Evolutionary conservation across 2,329 filamentous ascomycete genomes (phyloP), one percentile per base, ranked within the genome.

Genomic region (Venturia aucupariae): DNA sequence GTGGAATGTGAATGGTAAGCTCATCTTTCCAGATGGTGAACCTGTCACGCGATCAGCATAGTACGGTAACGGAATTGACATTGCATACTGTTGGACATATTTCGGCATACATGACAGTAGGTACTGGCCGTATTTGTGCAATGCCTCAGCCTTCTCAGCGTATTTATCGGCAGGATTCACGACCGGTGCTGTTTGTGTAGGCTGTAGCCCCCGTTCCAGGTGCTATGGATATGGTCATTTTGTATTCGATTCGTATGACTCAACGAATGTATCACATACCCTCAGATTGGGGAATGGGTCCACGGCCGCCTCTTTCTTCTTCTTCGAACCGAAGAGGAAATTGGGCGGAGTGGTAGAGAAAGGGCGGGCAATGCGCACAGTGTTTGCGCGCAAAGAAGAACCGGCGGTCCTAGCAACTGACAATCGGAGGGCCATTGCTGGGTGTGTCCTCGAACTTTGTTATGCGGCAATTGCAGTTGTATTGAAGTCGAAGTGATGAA

Each of bases 1-100:
- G 94, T 60, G 90, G 83, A 73, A 97, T 94, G 78, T 95, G 93
- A 76, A 97, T 90, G 71, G 89, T 92, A 75, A 99, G 86, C 79
- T 99, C 94, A 75, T 99, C 94, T 81, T 99, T 99, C 94, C 94
- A 99, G 64, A 99, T 93, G 15, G 92, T 96, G 81, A 97, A 97
- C 65, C 78, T 80, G 67, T n/a, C 17, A 11, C 30, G n/a, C 6
- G 19, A 62, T 67, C 54, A 67, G 51, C 30, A 15, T 48, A 10
- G n/a, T 6, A 15, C 27, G 42, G 22, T 39, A 15, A 42, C 11
- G 3, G 24, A 30, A 11, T 32, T 5, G 42, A 19, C n/a, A 59
- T 24, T 66, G 19, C 75, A 41, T 73, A 80, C 80, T 99, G 94
- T 81, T 99, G 95, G 72, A 99, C 86, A 79, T 96, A 97, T 82